Evolutionary conservation across 129 eudicot species (phyloP).

Genomic region (Glebionis coronaria): DNA sequence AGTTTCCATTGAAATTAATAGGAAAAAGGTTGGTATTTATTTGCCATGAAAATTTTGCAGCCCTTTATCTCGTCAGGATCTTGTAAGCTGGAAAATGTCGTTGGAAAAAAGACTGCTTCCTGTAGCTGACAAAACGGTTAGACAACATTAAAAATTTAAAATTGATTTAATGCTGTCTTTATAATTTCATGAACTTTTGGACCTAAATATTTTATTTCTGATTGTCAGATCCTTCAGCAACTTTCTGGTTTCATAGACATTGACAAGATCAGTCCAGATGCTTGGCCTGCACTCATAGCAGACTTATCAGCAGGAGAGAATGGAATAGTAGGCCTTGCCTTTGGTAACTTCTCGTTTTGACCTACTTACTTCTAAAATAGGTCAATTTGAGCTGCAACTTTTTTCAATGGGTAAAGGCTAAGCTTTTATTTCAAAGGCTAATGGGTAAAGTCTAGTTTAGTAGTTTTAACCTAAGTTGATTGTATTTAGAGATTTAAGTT

Average conservation of each 20-base stretch:
- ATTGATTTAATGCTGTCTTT: neutral
- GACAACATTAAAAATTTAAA: slow-evolving; percentile 1
- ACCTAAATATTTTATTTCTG: neutral
- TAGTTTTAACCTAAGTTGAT: neutral
- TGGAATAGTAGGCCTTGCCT: slow-evolving; percentile 80
- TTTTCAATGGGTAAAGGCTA: neutral
- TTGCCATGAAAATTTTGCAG: slow-evolving; percentile 37
- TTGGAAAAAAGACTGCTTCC: slow-evolving; percentile 87
- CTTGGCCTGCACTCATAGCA: slow-evolving; percentile 93
- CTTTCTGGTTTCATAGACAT: slow-evolving; percentile 89
- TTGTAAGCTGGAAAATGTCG: slow-evolving; percentile 96
- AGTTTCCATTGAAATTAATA: neutral
- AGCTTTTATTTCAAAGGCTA: neutral
- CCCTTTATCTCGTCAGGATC: slow-evolving; percentile 95
- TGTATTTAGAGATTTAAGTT: neutral
- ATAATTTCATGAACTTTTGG: neutral
- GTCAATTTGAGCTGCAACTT: neutral
- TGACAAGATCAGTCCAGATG: slow-evolving; percentile 84
- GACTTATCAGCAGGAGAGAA: slow-evolving; percentile 86
- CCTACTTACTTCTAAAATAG: neutral
- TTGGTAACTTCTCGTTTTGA: slow-evolving; percentile 44
- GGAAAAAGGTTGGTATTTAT: neutral
- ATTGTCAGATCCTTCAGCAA: slow-evolving; percentile 57
- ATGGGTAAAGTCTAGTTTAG: neutral
- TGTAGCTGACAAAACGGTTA: slow-evolving; percentile 69